Base-by-base conservation (phyloP, 1,139 yeast species). In the Kodamaea derodonti region DNA sequence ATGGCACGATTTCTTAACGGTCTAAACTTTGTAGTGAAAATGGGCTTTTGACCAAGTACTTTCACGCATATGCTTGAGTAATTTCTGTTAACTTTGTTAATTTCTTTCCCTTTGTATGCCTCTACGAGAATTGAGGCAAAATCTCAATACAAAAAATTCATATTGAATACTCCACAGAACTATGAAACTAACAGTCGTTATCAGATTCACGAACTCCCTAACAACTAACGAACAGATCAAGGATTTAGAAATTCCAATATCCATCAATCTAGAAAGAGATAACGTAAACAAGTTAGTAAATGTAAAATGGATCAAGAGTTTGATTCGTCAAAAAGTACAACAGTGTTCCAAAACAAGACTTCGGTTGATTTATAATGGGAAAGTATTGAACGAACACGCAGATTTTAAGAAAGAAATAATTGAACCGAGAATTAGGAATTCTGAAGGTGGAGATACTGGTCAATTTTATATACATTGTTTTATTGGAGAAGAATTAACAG, bases 401-500 rank as follows among this genome's bases (percentile, higher is more conserved):
- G 72, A 80, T 50, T 71, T 84, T 43, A 62, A 62, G 28, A 58
- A 56, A 20, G 85, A 80, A 30, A 59, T 79, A 32, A 61, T 60
- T 49, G 62, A 45, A 54, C 64, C 66, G 4, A 47, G 53, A 31
- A 30, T 47, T 13, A 45, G 45, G 27, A 48, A 42, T 29, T 24
- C 30, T 12, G 33, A 32, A 15, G 40, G 32, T 16, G 36, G 20
- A 7, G 39, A 35, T 15, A 33, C 30, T 6, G 32, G 30, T 2
- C 33, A 30, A 60, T 48, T 84, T 12, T 86, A 81, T 49, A 69
- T 88, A 6, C 95, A 86, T 53, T 87, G 96, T 60, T 75, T 86
- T 5, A 70, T 87, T 4, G 95, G 96, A 3, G 95, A 84, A 33
- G 72, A 65, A 18, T 54, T 87, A 36, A 67, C 76, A 0, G 54